Conservation (phyloP, 805 yeast species). For the Candida ovalis region DNA sequence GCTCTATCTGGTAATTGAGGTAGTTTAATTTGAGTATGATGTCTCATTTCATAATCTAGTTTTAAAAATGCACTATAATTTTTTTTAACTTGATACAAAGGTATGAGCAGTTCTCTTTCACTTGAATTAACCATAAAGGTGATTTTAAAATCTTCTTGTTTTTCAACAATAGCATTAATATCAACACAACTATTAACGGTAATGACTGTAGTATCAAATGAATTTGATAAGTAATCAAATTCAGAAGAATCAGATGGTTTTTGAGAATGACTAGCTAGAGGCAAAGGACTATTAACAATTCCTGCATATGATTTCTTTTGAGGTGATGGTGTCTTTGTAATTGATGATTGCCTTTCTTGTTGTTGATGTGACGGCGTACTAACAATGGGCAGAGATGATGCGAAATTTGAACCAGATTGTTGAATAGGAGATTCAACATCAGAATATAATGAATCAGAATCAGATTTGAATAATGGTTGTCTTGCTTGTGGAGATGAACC, state of each 20-base stretch:
- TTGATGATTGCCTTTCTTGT: constrained; percentile 5
- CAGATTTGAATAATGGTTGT: constrained; percentile 1
- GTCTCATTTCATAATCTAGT: constrained; percentile 60
- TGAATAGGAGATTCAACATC: constrained; percentile 4
- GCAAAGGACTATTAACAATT: background rate
- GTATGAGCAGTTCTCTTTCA: constrained; percentile 48
- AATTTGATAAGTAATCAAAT: constrained; percentile 27
- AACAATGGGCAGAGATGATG: background rate
- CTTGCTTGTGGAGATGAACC: background rate
- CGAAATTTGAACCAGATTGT: background rate
- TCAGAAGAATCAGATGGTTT: constrained; percentile 20
- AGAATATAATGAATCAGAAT: constrained; percentile 11
- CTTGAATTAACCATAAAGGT: constrained; percentile 63
- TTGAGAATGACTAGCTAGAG: constrained; percentile 8
- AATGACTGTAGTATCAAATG: constrained; percentile 28
- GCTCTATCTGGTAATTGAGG: constrained; percentile 27
- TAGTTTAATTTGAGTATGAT: constrained; percentile 25
- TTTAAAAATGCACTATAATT: constrained; percentile 53
- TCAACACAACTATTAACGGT: constrained; percentile 30
- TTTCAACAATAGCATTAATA: constrained; percentile 29
- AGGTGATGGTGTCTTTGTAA: constrained; percentile 14
- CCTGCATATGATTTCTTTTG: constrained; percentile 3
- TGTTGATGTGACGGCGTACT: background rate
- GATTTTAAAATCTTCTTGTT: constrained; percentile 54
- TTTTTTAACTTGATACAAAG: constrained; percentile 65